Evolutionary conservation across 2,329 filamentous ascomycete genomes (phyloP).

Genomic region (Emydomyces testavorans): DNA sequence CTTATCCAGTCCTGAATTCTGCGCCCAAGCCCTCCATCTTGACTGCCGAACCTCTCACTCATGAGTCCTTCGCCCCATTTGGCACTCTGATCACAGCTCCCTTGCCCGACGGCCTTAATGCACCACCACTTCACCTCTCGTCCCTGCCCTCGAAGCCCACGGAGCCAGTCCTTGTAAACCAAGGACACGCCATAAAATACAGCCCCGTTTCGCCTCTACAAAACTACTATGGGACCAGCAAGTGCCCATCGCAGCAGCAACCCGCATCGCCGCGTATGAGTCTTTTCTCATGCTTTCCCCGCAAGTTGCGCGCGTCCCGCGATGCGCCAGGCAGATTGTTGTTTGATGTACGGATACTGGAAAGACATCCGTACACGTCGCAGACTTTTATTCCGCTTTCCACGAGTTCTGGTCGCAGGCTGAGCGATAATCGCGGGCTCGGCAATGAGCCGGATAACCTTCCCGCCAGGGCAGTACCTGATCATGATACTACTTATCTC

Average conservation of each 20-base stretch:
- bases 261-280: conserved; percentile 58
- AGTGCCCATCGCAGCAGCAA: conserved; percentile 39
- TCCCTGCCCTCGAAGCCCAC: conserved; percentile 31
- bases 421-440: too few species aligned
- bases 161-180: conserved; percentile 58
- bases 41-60: conserved; percentile 48
- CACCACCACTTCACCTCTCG: conserved; percentile 36
- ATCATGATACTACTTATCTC: conserved; percentile 50
- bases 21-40: not conserved
- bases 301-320: conserved; percentile 38
- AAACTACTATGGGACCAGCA: conserved; percentile 49
- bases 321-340: conserved; percentile 19
- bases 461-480: conserved; percentile 7
- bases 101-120: conserved; percentile 41
- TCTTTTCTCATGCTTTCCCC: conserved; percentile 76
- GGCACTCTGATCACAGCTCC: conserved; percentile 75
- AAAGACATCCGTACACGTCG: conserved; percentile 85
- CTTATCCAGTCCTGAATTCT: not conserved
- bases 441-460: conserved; percentile 1
- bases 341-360: conserved; percentile 63
- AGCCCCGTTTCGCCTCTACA: conserved; percentile 61
- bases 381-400: conserved; percentile 81
- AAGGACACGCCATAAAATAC: conserved; percentile 81
- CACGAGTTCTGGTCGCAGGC: conserved; percentile 38
- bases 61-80: conserved; percentile 60